Evolutionary conservation across 179 eudicot species (phyloP), one percentile per base, ranked within the genome.

Genomic region (Drosera spatulata): DNA sequence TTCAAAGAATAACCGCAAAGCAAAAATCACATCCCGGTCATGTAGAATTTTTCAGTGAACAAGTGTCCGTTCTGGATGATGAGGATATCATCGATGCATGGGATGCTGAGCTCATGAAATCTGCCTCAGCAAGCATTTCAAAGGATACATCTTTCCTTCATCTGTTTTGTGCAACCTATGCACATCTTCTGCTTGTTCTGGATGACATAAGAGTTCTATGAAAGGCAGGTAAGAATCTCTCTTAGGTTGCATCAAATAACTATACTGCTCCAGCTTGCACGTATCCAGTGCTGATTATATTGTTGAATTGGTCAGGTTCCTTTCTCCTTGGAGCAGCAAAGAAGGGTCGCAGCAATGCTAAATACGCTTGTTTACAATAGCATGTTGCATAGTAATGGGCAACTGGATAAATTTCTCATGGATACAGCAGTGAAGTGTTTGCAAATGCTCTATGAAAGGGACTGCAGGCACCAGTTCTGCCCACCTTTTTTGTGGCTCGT

Each of bases 201-300:
- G 97, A 91, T 65, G 97, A 91, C 74, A 79, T 85, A 57, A 57
- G 97, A 91, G 80, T 91, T 91, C 62, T 91, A 88, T 67, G 96
- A 91, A 63, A 91, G 85, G 66, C 97, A 91, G 97, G 97, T 88
- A 65, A 54, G 39, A 50, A 15, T 7, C 5, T n/a, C 13, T 11
- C 50, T 2, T 46, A 50, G 4, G 5, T 50, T 50, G 53, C 53
- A 15, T 10, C 12, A 8, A 50, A 10, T 50, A n/a, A 3, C 13
- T 10, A 50, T 47, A 60, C 62, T 41, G 15, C 40, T 45, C 39
- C 46, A 64, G 33, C 56, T 48, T 61, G 43, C 42, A 40, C 33
- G 37, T 72, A 39, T 13, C 68, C 56, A 61, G 45, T 42, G n/a
- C 48, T 61, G 54, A 59, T 53, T 66, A 62, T 62, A 47, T 63